These are phyloP conservation scores for Jatropha multifida DNA, from an alignment of 441 rosid species.

Conservation along the genomic window DNA sequence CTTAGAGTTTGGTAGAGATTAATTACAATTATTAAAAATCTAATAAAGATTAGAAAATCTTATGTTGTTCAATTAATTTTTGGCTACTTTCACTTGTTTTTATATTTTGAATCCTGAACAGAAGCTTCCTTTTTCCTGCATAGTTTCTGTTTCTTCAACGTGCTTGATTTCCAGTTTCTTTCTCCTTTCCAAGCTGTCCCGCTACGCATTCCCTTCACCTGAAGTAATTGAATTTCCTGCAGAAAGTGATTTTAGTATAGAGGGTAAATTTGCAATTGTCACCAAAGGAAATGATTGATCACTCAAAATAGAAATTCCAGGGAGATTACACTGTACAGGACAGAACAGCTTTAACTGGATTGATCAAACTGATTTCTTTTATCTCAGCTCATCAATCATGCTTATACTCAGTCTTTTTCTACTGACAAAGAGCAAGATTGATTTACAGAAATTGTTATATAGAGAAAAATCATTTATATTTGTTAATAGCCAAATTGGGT, in stretches of 20 bases:
- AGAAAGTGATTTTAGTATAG: not conserved
- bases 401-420: too few species aligned
- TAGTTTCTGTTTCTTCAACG: not conserved
- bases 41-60: not conserved
- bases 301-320: too few species aligned
- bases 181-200: not conserved
- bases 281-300: not conserved
- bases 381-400: too few species aligned
- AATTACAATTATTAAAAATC: not conserved
- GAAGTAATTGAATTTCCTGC: not conserved
- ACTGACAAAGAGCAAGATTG: not conserved
- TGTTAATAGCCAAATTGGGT: not conserved
- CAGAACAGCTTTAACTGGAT: too few species aligned
- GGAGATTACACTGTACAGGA: too few species aligned
- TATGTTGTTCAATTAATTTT: not conserved
- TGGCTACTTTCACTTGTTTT: not conserved
- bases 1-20: not conserved
- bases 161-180: conserved; percentile 14
- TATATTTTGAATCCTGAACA: not conserved
- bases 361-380: too few species aligned
- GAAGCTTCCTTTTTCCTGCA: not conserved
- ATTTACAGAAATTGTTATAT: too few species aligned
- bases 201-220: not conserved
- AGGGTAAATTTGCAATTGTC: not conserved
- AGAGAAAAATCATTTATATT: not conserved